These are phyloP conservation scores for Globisporangium nagaii DNA, from an alignment of 352 stramenopile genomes.

Conservation along the genomic window DNA sequence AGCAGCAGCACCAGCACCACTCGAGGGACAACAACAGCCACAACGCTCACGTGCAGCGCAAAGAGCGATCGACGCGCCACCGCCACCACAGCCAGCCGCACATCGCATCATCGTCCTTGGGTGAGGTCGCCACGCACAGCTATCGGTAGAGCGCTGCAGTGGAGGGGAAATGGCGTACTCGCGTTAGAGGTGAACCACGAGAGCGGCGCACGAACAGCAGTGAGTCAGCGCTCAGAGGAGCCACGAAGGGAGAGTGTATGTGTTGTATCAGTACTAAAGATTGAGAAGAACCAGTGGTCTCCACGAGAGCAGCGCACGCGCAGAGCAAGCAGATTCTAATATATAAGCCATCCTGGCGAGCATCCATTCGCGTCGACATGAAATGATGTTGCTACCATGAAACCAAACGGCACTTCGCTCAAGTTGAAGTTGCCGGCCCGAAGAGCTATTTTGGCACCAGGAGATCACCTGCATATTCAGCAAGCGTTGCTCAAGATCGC, in stretches of 20 bases:
- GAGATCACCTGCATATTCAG: too few relatives aligned
- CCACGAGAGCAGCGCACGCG: too few relatives aligned
- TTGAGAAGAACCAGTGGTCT: too few relatives aligned
- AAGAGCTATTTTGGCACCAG: too few relatives aligned
- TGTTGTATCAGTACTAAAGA: constrained; percentile 2
- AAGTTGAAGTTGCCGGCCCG: neutral
- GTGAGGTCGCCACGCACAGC: neutral
- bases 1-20: too few relatives aligned
- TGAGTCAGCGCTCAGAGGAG: too few relatives aligned
- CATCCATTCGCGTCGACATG: neutral
- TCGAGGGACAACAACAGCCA: too few relatives aligned
- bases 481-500: too few relatives aligned
- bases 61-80: neutral
- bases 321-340: neutral
- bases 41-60: neutral
- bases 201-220: neutral
- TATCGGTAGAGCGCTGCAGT: neutral
- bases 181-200: too few relatives aligned
- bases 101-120: neutral
- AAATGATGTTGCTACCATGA: neutral
- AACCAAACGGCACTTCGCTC: neutral
- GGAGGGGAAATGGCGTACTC: too few relatives aligned
- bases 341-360: neutral
- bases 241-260: too few relatives aligned
- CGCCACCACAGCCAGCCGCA: neutral